A percentile compares a stretch with the other conserved stretches of the same genome.
Evolutionary conservation across 2,329 filamentous ascomycete species (phyloP).

Genomic region (Cercospora janseana): DNA sequence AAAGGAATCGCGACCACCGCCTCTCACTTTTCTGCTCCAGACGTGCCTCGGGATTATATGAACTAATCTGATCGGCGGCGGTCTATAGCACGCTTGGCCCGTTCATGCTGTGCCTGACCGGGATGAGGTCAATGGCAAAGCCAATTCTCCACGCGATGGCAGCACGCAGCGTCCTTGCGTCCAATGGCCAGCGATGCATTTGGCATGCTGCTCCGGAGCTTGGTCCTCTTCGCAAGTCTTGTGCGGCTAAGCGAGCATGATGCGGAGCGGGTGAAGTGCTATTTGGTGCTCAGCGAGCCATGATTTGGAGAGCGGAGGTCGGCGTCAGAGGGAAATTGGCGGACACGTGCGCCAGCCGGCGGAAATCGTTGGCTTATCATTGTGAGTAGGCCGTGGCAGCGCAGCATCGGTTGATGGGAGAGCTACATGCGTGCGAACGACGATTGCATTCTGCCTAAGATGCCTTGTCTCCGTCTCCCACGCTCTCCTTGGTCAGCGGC

Average conservation of each 20-base stretch:
- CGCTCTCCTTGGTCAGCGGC: too few species aligned
- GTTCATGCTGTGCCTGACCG: background rate
- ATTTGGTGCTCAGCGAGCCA: background rate
- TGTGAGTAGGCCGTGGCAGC: too few species aligned
- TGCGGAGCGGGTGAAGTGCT: background rate
- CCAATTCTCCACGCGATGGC: conserved; percentile 3
- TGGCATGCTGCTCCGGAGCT: conserved; percentile 13
- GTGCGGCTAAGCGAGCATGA: background rate
- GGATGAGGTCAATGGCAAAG: conserved; percentile 13
- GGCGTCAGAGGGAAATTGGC: background rate
- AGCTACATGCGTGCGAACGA: conserved; percentile 1
- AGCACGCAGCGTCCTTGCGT: background rate
- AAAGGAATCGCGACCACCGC: too few species aligned
- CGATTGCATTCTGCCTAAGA: too few species aligned
- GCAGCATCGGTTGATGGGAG: too few species aligned
- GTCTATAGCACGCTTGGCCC: conserved; percentile 3
- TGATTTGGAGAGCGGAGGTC: conserved; percentile 3
- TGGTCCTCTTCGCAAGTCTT: conserved; percentile 14
- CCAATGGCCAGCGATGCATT: conserved; percentile 5
- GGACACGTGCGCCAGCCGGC: background rate
- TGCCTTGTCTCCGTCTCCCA: too few species aligned
- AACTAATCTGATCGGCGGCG: background rate
- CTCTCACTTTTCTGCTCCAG: background rate
- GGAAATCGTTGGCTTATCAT: conserved; percentile 5
- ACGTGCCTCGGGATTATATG: background rate